Evolutionary conservation across 495 filamentous ascomycete species (phyloP), one percentile per base, ranked within the genome.

Genomic region (Apiosordaria backusii): DNA sequence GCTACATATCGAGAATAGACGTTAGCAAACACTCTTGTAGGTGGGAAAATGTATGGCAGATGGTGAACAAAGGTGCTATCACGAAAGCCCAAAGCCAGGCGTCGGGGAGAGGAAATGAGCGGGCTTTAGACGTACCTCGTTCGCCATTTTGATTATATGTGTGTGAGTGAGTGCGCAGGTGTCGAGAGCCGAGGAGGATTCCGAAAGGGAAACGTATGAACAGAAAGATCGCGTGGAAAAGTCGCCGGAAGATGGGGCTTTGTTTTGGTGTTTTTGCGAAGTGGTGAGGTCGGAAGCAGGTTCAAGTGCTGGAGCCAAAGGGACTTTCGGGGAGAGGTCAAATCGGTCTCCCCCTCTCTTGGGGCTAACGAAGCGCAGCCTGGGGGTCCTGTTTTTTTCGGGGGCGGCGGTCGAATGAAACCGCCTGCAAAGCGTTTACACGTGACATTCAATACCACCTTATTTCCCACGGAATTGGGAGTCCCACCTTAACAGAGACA

Each of bases 111-210:
- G 66, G 72, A n/a, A 27, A 13, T 25, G 0, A 5, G 57, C 24
- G 57, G 57, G 23, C 22, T 25, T 59, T 10, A 18, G 19, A 67
- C 87, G 79, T 80, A 89, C 87, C 81, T 90, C 87, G 71, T 80
- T 87, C 72, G 87, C 86, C 87, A 90, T 90, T 70, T 78, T 87
- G 58, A 52, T 57, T 63, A 60, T 61, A 67, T 52, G 19, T 60
- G 61, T 67, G 61, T 63, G 60, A 63, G 50, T 63, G 71, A 62
- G 69, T 72, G 73, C 62, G 52, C 54, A 73, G 65, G 68, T 74
- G 60, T 4, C 19, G 27, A 2, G 24, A 21, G 24, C 52, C 68
- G 68, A 67, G 70, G 72, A 68, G 62, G 63, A 60, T 64, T 54
- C 60, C 68, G 71, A 69, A 60, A 35, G 26, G 60, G 24, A 58